Evolutionary conservation across 2,329 filamentous ascomycete species (phyloP), one percentile per base, ranked within the genome.

Genomic region (Fusarium pininemorale): DNA sequence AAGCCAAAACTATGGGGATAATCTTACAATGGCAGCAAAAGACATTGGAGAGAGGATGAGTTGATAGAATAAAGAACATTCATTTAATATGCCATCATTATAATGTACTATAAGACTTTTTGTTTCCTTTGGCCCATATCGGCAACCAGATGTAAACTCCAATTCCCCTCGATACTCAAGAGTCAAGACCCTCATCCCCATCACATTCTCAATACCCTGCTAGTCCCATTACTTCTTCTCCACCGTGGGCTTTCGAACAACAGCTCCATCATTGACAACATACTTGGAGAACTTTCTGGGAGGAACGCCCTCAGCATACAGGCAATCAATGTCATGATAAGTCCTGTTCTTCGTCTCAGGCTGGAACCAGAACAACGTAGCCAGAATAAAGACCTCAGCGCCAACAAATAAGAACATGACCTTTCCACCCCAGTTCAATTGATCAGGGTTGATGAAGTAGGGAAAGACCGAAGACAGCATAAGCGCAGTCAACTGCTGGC

Each of bases 311-410:
- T 77, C 56, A 2, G 76, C 73, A 54, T 80, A 80, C 47, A 80
- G 38, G 28, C 69, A 71, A 26, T 83, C 81, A 26, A 82, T 81
- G 8, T 83, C 81, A 14, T 79, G 72, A 20, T 82, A 80, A 3
- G 79, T 82, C 28, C 81, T 76, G 73, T 83, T 82, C 79, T 83
- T 83, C 1, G 81, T 83, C 77, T 82, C 81, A 8, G 81, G 81
- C 67, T 83, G 81, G 64, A 82, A 77, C 72, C 80, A 81, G 37
- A 78, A 82, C 6, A 82, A 66, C 1, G 54, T 66, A 3, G 60
- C 69, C 11, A 83, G 75, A 26, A 83, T 81, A 32, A 82, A 75
- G 3, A 81, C 60, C 70, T 83, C 81, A 2, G 81, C 80, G 1
- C 69, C 80, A 10, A 81, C 81, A 57, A 83, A 83, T 30, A 83